A percentile compares a stretch with the other conserved stretches of the same genome.
These are phyloP conservation scores for Chiua virens DNA, from an alignment of 768 basidiomycete species.

Conservation along the genomic window DNA sequence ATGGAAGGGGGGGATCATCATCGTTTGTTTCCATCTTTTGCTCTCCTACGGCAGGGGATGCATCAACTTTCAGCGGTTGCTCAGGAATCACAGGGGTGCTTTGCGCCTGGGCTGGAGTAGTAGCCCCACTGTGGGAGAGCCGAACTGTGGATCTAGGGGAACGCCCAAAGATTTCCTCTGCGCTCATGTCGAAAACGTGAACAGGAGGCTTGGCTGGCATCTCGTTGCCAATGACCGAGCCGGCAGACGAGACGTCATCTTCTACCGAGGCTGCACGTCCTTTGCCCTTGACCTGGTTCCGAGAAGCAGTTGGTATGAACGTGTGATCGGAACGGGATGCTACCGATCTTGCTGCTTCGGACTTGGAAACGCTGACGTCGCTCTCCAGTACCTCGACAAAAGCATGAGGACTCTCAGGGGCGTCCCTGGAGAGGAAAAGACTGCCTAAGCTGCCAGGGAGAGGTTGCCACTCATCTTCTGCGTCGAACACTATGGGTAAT, in stretches of 20 bases:
- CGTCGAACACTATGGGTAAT: conserved; percentile 45
- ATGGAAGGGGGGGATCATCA: conserved; percentile 53
- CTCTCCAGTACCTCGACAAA: conserved; percentile 60
- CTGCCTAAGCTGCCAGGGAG: conserved; percentile 44
- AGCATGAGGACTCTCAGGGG: conserved; percentile 53
- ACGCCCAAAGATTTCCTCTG: conserved; percentile 26
- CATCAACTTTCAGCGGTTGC: conserved; percentile 20
- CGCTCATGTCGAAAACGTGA: conserved; percentile 51
- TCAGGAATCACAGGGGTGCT: conserved; percentile 40
- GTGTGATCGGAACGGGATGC: conserved; percentile 26
- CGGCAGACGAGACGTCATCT: conserved; percentile 39
- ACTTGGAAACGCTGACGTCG: conserved; percentile 35
- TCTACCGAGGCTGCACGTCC: conserved; percentile 28
- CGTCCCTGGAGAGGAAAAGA: conserved; percentile 36
- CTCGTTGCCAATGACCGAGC: conserved; percentile 42
- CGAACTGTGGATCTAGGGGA: conserved; percentile 15
- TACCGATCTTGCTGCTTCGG: conserved; percentile 32
- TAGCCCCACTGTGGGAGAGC: conserved; percentile 18
- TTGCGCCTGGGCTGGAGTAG: conserved; percentile 36
- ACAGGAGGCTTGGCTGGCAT: conserved; percentile 56
- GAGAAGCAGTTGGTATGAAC: conserved; percentile 9
- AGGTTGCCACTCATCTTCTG: conserved; percentile 66
- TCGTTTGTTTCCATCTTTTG: conserved; percentile 14
- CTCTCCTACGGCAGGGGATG: conserved; percentile 7
- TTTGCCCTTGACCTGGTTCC: conserved; percentile 53